Evolutionary conservation across 257 asterid species (phyloP).

Genomic region (Avicennia marina): DNA sequence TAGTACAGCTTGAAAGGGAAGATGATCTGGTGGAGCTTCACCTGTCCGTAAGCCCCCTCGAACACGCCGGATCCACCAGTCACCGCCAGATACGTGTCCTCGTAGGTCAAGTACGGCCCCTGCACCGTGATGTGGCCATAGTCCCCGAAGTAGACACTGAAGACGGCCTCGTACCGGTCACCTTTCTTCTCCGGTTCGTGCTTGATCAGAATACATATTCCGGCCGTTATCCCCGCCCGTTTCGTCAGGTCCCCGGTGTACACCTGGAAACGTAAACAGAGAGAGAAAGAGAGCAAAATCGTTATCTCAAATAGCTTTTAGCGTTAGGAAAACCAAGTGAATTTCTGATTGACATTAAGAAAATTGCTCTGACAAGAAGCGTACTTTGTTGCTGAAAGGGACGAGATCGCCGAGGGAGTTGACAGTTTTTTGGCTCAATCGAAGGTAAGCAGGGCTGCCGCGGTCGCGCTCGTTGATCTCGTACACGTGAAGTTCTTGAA

Average conservation of each 20-base stretch:
- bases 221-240: conserved; percentile 85
- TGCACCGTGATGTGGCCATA: conserved; percentile 92
- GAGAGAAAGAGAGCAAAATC: too few species aligned
- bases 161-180: conserved; percentile 81
- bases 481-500: conserved; percentile 75
- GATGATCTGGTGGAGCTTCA: conserved; percentile 76
- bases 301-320: too few species aligned
- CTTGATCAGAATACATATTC: conserved; percentile 72
- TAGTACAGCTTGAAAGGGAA: conserved; percentile 89
- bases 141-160: conserved; percentile 88
- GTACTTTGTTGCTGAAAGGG: conserved; percentile 96
- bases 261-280: conserved; percentile 35
- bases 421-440: conserved; percentile 74
- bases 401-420: conserved; percentile 92
- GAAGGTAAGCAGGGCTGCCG: conserved; percentile 96
- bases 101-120: conserved; percentile 78
- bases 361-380: too few species aligned
- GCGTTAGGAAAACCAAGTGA: too few species aligned
- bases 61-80: conserved; percentile 97
- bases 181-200: conserved; percentile 91
- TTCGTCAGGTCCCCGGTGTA: conserved; percentile 75
- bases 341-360: too few species aligned
- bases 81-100: conserved; percentile 74
- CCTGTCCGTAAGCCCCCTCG: conserved; percentile 88
- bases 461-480: conserved; percentile 95